These are phyloP conservation scores for Debaryomyces maramus DNA, from an alignment of 805 yeast genomes.

Conservation along the genomic window DNA sequence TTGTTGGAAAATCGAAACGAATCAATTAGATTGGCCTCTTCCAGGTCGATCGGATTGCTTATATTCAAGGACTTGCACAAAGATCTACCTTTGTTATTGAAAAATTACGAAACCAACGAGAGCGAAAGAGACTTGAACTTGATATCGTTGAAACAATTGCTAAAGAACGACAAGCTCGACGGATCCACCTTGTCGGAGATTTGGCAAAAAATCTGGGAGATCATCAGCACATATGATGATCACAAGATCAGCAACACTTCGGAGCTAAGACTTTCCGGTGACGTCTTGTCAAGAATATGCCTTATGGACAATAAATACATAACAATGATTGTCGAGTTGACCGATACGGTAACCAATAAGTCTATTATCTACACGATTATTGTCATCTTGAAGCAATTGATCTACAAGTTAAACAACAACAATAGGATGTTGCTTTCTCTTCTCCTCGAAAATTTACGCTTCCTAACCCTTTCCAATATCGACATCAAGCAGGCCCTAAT, in stretches of 20 bases:
- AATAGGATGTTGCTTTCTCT: slow-evolving; percentile 15
- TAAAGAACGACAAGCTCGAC: slow-evolving; percentile 14
- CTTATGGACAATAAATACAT: slow-evolving; percentile 14
- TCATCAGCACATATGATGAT: slow-evolving; percentile 4
- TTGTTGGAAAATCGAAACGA: slow-evolving; percentile 34
- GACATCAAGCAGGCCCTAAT: slow-evolving; percentile 62
- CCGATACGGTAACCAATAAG: slow-evolving; percentile 11
- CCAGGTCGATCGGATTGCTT: slow-evolving; percentile 54
- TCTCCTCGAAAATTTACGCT: slow-evolving; percentile 17
- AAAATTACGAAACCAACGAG: slow-evolving; percentile 13
- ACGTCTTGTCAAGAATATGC: slow-evolving; percentile 30
- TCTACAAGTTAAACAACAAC: slow-evolving; percentile 17
- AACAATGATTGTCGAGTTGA: slow-evolving; percentile 15
- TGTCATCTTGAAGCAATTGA: slow-evolving; percentile 34
- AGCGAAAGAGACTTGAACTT: slow-evolving; percentile 13
- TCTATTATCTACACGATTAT: slow-evolving; percentile 28
- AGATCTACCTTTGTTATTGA: slow-evolving; percentile 41
- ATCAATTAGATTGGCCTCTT: slow-evolving; percentile 44
- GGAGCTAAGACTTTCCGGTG: slow-evolving; percentile 35
- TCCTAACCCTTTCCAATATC: slow-evolving; percentile 36
- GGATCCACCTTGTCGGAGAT: slow-evolving; percentile 18
- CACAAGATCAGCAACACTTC: slow-evolving; percentile 7
- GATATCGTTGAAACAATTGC: slow-evolving; percentile 21
- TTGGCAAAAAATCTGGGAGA: slow-evolving; percentile 25
- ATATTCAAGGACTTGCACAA: slow-evolving; percentile 38